Base-by-base conservation (phyloP, 2,329 filamentous ascomycete genomes). In the Diplodia corticola region DNA sequence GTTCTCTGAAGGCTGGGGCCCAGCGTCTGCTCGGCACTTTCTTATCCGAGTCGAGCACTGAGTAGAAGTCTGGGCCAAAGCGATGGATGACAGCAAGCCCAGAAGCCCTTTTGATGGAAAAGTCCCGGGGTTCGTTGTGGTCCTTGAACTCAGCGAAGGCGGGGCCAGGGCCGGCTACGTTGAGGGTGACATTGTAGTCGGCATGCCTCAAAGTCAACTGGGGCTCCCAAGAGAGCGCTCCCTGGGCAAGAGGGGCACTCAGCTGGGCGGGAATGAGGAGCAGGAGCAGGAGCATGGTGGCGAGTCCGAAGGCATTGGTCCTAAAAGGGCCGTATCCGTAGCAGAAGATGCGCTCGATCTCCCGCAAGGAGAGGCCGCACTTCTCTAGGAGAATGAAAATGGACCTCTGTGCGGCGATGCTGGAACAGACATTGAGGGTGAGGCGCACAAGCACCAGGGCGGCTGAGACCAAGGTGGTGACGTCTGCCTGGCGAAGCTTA, bases 341-440 rank as follows among this genome's bases (percentile, higher is more conserved):
- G 50, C 26, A 49, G 28, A 65, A 57, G 5, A 65, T 54, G 20
- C 63, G 26, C 9, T 65, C 63, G 10, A 65, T 65, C 30, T 65
- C 50, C 5, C 24, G 63, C 37, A 65, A 30, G 1, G 63, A 57
- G 37, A 65, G 49, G 13, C 63, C 63, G 13, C 51, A 65, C 20
- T 65, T 65, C 28, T 65, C 63, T 6, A 65, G 28, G 4, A 65
- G 44, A n/a, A 65, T 57, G 63, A 65, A 65, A 44, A 65, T 33
- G 22, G 33, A 57, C 7, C 63, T 22, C 20, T 65, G 63, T 15
- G 51, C 63, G 20, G 63, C 51, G 37, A 40, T 49, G 5, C 26
- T 53, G 2, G 40, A 49, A 20, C 63, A 65, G 26, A 65, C 51
- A 22, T 66, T 66, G 30, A 44, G 44, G 3, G 57, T 63, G 15